Evolutionary conservation across 2,329 filamentous ascomycete species (phyloP).

Genomic region (Aspergillus pseudonomiae): DNA sequence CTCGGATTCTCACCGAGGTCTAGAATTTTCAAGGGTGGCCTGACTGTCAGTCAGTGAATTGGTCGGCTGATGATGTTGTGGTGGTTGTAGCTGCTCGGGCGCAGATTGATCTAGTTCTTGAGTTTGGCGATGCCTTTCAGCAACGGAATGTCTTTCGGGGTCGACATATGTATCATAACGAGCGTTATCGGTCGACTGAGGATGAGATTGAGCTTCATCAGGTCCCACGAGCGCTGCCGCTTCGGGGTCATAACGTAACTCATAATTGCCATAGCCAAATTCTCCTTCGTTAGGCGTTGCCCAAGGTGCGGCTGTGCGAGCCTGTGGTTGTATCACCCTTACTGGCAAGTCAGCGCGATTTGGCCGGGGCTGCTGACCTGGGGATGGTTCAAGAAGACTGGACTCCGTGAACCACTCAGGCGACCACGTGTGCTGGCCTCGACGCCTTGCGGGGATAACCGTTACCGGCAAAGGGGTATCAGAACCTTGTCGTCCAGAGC

Average conservation of each 20-base stretch:
- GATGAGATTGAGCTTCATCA: slow-evolving; percentile 19
- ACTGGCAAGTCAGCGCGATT: slow-evolving; percentile 45
- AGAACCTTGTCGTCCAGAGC: slow-evolving; percentile 39
- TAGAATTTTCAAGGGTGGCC: neutral
- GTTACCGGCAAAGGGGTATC: slow-evolving; percentile 58
- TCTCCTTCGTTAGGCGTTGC: slow-evolving; percentile 45
- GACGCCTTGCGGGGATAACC: slow-evolving; percentile 62
- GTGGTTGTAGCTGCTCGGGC: neutral
- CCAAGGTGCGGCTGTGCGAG: slow-evolving; percentile 58
- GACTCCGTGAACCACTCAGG: slow-evolving; percentile 42
- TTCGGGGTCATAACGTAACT: slow-evolving; percentile 43
- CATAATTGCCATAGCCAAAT: slow-evolving; percentile 29
- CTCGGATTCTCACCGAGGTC: neutral
- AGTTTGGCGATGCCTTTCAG: neutral
- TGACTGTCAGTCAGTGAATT: neutral
- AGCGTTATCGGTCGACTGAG: neutral
- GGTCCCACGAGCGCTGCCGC: slow-evolving; percentile 40
- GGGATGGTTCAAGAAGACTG: slow-evolving; percentile 24
- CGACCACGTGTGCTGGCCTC: slow-evolving; percentile 58
- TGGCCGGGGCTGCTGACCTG: slow-evolving; percentile 17
- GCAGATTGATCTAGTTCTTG: neutral
- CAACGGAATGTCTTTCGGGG: neutral
- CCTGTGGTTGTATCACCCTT: slow-evolving; percentile 63
- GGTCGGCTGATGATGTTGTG: neutral
- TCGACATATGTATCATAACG: neutral